Evolutionary conservation across 23 red algal species (phyloP), one percentile per base, ranked within the genome.

Genomic region (Gracilariopsis chorda): DNA sequence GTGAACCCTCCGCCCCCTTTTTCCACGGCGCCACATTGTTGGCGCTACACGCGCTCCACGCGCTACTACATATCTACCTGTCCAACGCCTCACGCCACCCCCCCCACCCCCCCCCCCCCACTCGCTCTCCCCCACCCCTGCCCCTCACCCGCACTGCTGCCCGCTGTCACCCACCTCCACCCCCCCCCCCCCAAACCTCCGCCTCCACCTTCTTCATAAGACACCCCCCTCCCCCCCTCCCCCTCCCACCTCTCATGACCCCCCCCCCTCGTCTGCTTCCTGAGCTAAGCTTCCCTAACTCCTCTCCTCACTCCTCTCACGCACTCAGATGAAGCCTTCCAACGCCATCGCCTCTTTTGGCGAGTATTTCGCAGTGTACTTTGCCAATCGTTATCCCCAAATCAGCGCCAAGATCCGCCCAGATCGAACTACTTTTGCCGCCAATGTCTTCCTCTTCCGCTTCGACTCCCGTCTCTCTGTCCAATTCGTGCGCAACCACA

Each of bases 381-480:
- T 83, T 46, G 37, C 56, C 37, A 17, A 49, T 51, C 77, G 43
- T 20, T 43, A 75, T 48, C 89, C 89, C 17, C 29, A 45, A 45
- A 61, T 82, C 13, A 53, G 41, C 68, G 28, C 88, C 0, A 45
- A 21, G 10, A 53, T 82, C 29, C 88, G 68, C 55, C 16, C 77
- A 40, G 53, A 58, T 34, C 85, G 58, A n/a, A 65, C 72, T 34
- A 70, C 51, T 11, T 58, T 62, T 61, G 88, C 76, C 45, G 88
- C 88, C 19, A 61, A 43, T 55, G 77, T 80, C 60, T 91, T 62
- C 33, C 88, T 91, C 16, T 91, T 81, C 75, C 88, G 88, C 77
- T 91, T 82, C 48, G 73, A 79, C 88, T 57, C 42, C 21, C 74
- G 42, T 23, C 55, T 91, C 7, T 91, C 88, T 30, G 41, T 58